Conservation (phyloP, 2,329 filamentous ascomycete genomes). For the Mycogone perniciosa region DNA sequence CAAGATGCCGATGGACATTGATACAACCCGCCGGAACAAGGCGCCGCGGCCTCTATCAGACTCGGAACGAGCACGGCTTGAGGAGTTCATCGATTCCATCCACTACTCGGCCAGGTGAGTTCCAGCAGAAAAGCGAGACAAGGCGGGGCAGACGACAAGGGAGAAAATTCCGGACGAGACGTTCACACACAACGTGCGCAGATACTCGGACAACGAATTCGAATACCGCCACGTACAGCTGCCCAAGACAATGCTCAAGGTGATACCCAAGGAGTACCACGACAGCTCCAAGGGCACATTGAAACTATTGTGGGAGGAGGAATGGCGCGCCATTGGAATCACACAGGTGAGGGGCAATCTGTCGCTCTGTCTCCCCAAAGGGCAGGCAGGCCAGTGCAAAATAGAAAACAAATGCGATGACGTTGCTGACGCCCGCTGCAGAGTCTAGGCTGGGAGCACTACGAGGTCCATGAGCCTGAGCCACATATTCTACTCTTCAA, state of each 20-base stretch:
- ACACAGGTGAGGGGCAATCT: conserved; percentile 64
- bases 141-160: neutral
- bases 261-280: conserved; percentile 91
- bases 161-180: neutral
- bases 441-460: conserved; percentile 99
- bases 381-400: neutral
- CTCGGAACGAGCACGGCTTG: conserved; percentile 71
- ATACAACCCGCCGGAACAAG: conserved; percentile 80
- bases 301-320: conserved; percentile 96
- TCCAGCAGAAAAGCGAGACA: neutral
- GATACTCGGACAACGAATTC: conserved; percentile 87
- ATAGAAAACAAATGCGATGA: neutral
- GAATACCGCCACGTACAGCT: conserved; percentile 98
- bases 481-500: conserved; percentile 98
- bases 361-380: neutral
- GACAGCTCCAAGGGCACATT: conserved; percentile 83
- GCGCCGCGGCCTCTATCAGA: conserved; percentile 75
- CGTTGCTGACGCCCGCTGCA: conserved; percentile 33
- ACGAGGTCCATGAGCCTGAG: conserved; percentile 97
- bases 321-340: conserved; percentile 95
- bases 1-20: conserved; percentile 49
- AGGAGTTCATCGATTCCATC: conserved; percentile 88
- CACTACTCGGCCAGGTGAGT: conserved; percentile 87
- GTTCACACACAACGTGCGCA: conserved; percentile 31
- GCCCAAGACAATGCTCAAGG: conserved; percentile 96